These are phyloP conservation scores for Thermomyces lanuginosus DNA, from an alignment of 2,329 filamentous ascomycete genomes.

Conservation along the genomic window DNA sequence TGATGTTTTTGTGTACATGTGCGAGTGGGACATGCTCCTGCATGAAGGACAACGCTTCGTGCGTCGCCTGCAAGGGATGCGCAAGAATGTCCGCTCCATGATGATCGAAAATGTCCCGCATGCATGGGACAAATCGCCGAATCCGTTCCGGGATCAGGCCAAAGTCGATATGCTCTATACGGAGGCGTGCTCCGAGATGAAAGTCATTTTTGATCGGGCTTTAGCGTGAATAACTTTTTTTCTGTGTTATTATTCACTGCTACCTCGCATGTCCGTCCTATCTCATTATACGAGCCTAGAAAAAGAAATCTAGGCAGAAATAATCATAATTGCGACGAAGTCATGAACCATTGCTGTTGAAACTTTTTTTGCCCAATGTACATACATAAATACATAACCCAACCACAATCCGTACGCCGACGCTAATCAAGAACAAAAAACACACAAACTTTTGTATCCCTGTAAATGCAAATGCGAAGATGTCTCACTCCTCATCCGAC, in stretches of 20 bases:
- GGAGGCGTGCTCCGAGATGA: slow-evolving; percentile 29
- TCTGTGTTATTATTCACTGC: slow-evolving; percentile 2
- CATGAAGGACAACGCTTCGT: slow-evolving; percentile 38
- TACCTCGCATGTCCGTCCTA: background rate
- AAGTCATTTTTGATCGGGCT: slow-evolving; percentile 22
- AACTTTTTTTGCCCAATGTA: no score
- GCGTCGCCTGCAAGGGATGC: slow-evolving; percentile 23
- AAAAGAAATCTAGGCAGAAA: no score
- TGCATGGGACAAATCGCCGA: slow-evolving; percentile 33
- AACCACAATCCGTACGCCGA: no score
- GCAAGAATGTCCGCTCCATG: slow-evolving; percentile 30
- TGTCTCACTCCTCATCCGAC: slow-evolving; percentile 6
- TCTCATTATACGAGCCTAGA: no score
- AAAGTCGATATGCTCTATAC: slow-evolving; percentile 27
- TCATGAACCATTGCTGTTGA: no score
- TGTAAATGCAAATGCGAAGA: no score
- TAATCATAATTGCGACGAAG: no score
- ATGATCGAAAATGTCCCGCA: slow-evolving; percentile 32
- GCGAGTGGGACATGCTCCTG: slow-evolving; percentile 53
- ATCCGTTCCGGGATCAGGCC: slow-evolving; percentile 31
- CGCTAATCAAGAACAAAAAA: no score
- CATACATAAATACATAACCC: no score
- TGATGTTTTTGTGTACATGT: slow-evolving; percentile 46
- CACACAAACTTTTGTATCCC: no score
- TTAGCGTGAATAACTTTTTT: slow-evolving; percentile 1